phyloP scores from a whole-genome alignment of 148 eudicot species.

The Cornus controversa region DNA sequence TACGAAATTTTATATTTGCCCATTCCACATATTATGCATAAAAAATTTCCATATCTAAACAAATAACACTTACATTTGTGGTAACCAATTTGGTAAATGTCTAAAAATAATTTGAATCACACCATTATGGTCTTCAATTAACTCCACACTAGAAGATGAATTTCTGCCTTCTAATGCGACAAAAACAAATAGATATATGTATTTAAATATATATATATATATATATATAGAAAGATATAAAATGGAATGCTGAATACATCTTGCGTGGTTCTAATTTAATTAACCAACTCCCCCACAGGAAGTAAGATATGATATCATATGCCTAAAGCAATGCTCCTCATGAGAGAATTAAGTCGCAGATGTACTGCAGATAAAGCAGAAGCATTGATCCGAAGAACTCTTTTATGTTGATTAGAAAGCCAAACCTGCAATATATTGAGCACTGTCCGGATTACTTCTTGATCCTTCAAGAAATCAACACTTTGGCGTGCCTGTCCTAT shows the following conservation, averaged over 20 bases:
- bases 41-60: no score
- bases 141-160: neutral
- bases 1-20: no score
- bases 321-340: neutral
- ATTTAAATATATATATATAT: no score
- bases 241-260: neutral
- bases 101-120: neutral
- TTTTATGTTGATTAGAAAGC: neutral
- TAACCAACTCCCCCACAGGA: neutral
- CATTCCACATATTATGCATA: no score
- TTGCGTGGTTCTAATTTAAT: neutral
- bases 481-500: constrained; percentile 96
- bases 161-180: neutral
- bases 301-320: no score
- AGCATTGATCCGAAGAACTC: neutral
- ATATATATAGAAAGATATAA: no score
- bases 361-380: neutral
- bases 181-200: neutral
- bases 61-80: no score
- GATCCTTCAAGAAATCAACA: constrained; percentile 85
- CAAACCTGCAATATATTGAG: constrained; percentile 95
- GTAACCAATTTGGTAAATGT: neutral
- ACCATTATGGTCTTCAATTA: no score
- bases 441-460: constrained; percentile 77
- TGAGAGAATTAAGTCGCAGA: neutral